Conservation (phyloP, 305 asterid genomes). For the Ilex paraguariensis region DNA sequence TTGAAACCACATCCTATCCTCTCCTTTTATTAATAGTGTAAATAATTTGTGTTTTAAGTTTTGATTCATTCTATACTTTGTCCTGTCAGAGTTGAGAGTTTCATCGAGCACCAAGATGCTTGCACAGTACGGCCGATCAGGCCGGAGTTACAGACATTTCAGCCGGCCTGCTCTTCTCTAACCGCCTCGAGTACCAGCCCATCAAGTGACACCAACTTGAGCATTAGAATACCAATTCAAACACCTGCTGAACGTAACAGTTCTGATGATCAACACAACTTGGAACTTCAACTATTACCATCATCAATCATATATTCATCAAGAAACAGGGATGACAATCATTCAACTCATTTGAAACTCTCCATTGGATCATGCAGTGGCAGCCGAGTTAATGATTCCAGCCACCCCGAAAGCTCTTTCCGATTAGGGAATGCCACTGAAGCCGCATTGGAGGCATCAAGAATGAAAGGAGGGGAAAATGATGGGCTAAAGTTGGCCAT, state of each 20-base stretch:
- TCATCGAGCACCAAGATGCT: slow-evolving; percentile 84
- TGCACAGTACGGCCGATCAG: slow-evolving; percentile 49
- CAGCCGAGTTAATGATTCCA: no score
- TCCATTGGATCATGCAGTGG: slow-evolving; percentile 51
- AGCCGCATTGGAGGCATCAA: slow-evolving; percentile 10
- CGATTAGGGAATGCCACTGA: slow-evolving; percentile 7
- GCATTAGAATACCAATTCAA: slow-evolving; percentile 28
- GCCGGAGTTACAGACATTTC: slow-evolving; percentile 36
- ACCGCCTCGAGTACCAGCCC: slow-evolving; percentile 64
- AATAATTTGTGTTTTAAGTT: background rate
- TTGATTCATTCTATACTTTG: background rate
- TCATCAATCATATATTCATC: slow-evolving; percentile 12
- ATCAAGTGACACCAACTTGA: slow-evolving; percentile 59
- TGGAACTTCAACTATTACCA: slow-evolving; percentile 34
- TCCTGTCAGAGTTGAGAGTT: slow-evolving; percentile 71
- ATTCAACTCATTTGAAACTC: slow-evolving; percentile 58
- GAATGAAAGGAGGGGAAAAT: slow-evolving; percentile 33
- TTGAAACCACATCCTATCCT: background rate
- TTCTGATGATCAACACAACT: slow-evolving; percentile 13
- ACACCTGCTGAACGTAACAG: background rate
- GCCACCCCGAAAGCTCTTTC: background rate
- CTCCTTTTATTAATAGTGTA: background rate
- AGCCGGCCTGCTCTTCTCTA: slow-evolving; percentile 45
- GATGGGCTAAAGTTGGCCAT: slow-evolving; percentile 48
- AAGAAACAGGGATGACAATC: slow-evolving; percentile 27